A percentile compares a stretch with the other conserved stretches of the same genome.
These are phyloP conservation scores for Penicillium rolfsii DNA, from an alignment of 2,329 filamentous ascomycete genomes.

Conservation along the genomic window DNA sequence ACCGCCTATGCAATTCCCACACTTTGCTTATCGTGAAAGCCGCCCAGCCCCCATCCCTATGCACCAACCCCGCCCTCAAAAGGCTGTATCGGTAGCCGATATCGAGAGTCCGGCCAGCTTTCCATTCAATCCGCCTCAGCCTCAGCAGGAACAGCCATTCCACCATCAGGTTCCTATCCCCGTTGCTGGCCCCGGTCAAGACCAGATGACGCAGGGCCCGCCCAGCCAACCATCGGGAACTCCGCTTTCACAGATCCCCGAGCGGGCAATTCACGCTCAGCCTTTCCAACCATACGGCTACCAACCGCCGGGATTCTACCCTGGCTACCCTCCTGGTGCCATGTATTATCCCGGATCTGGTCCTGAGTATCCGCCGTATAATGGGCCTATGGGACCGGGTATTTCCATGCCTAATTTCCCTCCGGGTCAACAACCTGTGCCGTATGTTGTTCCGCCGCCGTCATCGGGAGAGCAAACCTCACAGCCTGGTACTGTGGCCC, in stretches of 20 bases:
- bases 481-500: slow-evolving; percentile 66
- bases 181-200: slow-evolving; percentile 61
- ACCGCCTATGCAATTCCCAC: slow-evolving; percentile 56
- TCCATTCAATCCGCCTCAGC: slow-evolving; percentile 62
- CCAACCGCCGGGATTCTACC: slow-evolving; percentile 61
- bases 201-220: slow-evolving; percentile 62
- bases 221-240: slow-evolving; percentile 74
- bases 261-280: slow-evolving; percentile 86
- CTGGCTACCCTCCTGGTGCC: slow-evolving; percentile 61
- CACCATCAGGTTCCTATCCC: slow-evolving; percentile 90
- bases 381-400: slow-evolving; percentile 50
- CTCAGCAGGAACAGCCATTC: slow-evolving; percentile 80
- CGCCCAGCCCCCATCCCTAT: slow-evolving; percentile 69
- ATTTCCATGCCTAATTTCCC: slow-evolving; percentile 61
- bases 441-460: slow-evolving; percentile 39
- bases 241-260: slow-evolving; percentile 87
- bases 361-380: slow-evolving; percentile 48
- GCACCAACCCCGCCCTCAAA: slow-evolving; percentile 94
- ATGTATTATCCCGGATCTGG: slow-evolving; percentile 69
- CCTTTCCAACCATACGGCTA: slow-evolving; percentile 81
- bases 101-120: slow-evolving; percentile 80
- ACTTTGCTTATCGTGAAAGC: slow-evolving; percentile 62
- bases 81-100: slow-evolving; percentile 87
- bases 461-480: slow-evolving; percentile 43
- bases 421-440: slow-evolving; percentile 52